Conservation (phyloP, 306 rosid genomes). For the Acacia melanoxylon region DNA sequence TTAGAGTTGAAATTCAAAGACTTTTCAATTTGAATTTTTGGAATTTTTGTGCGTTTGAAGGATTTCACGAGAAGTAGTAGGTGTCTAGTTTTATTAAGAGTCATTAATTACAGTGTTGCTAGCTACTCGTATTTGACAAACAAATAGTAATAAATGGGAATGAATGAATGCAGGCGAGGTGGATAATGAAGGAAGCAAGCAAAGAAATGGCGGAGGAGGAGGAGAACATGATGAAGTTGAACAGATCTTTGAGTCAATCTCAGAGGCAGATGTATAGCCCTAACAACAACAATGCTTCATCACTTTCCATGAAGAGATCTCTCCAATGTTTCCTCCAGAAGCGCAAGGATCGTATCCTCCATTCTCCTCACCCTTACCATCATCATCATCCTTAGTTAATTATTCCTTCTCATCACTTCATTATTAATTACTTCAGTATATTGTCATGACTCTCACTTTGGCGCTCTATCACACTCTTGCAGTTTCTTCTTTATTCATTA, state of each 20-base stretch:
- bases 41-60: no score
- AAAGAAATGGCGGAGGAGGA: constrained; percentile 37
- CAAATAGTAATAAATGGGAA: not conserved
- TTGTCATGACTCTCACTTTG: no score
- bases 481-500: not conserved
- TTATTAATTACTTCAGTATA: no score
- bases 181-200: constrained; percentile 47
- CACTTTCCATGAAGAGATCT: constrained; percentile 67
- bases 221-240: constrained; percentile 6
- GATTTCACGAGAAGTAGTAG: no score
- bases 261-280: not conserved
- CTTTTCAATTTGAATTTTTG: not conserved
- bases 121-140: no score
- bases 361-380: constrained; percentile 55
- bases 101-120: no score
- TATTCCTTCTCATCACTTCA: no score
- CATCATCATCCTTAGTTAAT: not conserved
- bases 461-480: no score
- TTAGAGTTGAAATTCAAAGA: not conserved
- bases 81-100: no score
- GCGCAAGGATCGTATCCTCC: constrained; percentile 57
- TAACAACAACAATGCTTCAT: constrained; percentile 13
- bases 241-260: not conserved
- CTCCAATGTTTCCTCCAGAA: constrained; percentile 75
- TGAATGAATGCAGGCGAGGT: constrained; percentile 40